These are phyloP conservation scores for Pleodorina starrii DNA, from an alignment of 139 green algal genomes.

Conservation along the genomic window DNA sequence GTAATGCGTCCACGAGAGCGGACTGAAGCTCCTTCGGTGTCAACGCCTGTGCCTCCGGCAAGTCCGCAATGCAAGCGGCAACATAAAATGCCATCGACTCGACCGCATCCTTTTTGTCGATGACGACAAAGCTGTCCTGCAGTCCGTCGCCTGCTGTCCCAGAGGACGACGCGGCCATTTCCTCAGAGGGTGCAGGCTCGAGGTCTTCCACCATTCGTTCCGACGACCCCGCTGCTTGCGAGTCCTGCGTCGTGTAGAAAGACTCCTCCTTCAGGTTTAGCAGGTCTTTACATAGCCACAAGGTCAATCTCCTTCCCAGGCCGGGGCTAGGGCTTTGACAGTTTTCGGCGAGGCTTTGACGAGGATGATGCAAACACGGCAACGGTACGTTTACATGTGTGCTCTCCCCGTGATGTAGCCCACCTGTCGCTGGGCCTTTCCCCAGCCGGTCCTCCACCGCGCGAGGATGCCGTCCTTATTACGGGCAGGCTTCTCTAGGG, in stretches of 20 bases:
- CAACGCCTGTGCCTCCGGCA: conserved; percentile 57
- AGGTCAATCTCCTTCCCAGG: no score
- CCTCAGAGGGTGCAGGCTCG: not conserved
- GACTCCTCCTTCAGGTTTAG: not conserved
- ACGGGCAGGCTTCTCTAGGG: conserved; percentile 1
- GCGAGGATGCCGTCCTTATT: not conserved
- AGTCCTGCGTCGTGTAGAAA: not conserved
- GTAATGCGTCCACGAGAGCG: conserved; percentile 53
- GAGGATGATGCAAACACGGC: no score
- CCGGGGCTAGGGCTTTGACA: no score
- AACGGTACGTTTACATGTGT: no score
- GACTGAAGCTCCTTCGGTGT: conserved; percentile 63
- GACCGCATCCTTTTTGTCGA: conserved; percentile 55
- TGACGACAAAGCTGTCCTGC: conserved; percentile 29
- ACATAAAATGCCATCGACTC: conserved; percentile 68
- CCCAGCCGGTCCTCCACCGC: conserved; percentile 18
- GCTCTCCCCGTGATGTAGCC: not conserved
- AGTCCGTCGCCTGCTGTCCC: not conserved
- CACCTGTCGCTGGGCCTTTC: not conserved
- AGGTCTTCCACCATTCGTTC: not conserved
- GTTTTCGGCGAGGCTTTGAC: no score
- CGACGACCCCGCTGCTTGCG: not conserved
- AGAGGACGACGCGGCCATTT: not conserved
- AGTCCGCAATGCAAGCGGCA: conserved; percentile 56
- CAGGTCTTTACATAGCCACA: no score